These are phyloP conservation scores for Oropetium thomaeum DNA, from an alignment of 176 grass and related monocot species.

Conservation along the genomic window DNA sequence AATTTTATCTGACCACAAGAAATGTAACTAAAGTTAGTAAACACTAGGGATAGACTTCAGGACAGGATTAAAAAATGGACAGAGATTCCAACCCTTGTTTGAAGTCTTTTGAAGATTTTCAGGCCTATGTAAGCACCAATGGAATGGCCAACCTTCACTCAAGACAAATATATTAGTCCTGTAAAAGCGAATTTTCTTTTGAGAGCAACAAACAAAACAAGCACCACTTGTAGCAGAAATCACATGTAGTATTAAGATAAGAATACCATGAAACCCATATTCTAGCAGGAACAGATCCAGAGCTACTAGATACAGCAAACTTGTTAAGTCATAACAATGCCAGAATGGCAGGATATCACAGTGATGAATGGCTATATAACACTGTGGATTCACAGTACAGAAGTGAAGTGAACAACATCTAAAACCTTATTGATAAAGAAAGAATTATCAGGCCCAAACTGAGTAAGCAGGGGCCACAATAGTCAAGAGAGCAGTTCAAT, in stretches of 20 bases:
- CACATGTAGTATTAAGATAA: neutral
- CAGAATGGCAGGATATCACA: neutral
- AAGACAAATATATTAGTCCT: neutral
- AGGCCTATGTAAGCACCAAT: slow-evolving; percentile 85
- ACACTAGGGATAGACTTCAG: neutral
- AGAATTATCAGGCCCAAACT: neutral
- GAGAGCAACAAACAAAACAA: neutral
- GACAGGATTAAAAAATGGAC: slow-evolving; percentile 3
- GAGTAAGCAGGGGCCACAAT: neutral
- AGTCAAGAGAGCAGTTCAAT: neutral
- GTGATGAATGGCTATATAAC: neutral
- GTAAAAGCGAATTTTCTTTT: neutral
- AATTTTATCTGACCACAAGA: slow-evolving; percentile 56
- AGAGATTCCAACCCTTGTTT: slow-evolving; percentile 51
- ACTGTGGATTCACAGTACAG: neutral
- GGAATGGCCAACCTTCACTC: slow-evolving; percentile 84
- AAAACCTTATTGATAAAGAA: neutral
- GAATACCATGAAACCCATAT: neutral
- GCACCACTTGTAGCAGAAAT: neutral
- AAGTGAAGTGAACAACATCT: neutral
- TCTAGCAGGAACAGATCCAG: slow-evolving; percentile 3
- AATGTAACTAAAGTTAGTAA: slow-evolving; percentile 31
- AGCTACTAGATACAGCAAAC: neutral
- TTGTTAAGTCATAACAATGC: neutral
- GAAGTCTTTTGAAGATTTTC: slow-evolving; percentile 77